Percentiles rank a stretch among this genome's conserved stretches.
phyloP scores from a whole-genome alignment of 352 stramenopile species.

The Phytophthora sp. region DNA sequence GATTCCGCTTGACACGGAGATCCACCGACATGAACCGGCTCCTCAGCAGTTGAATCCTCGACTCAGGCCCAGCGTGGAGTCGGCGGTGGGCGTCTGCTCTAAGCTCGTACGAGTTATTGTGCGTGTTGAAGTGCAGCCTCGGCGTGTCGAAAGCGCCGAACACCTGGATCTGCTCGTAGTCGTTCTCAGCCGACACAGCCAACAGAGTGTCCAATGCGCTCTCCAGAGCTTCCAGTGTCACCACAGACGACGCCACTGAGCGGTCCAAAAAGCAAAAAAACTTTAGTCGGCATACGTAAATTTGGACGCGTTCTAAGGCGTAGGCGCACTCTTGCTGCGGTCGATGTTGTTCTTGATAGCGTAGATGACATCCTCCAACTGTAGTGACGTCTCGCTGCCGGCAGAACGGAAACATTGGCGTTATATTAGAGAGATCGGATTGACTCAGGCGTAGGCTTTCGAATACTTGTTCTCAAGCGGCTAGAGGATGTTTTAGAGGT shows the following conservation, averaged over 20 bases:
- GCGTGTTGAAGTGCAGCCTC: constrained; percentile 59
- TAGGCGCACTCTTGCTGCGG: constrained; percentile 78
- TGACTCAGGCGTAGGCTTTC: background rate
- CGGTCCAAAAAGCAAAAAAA: constrained; percentile 2
- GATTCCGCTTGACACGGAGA: constrained; percentile 81
- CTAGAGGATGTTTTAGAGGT: constrained; percentile 5
- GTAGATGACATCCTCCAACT: constrained; percentile 85
- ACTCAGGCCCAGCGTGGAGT: constrained; percentile 65
- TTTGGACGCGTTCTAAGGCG: background rate
- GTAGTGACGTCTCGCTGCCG: constrained; percentile 68
- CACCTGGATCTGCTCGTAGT: constrained; percentile 84
- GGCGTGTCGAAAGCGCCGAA: constrained; percentile 84
- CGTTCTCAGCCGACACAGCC: constrained; percentile 78
- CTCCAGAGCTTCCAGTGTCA: constrained; percentile 83
- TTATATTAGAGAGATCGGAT: constrained; percentile 8
- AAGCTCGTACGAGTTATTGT: constrained; percentile 83
- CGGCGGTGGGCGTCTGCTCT: constrained; percentile 54
- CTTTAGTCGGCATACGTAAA: background rate
- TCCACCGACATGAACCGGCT: constrained; percentile 75
- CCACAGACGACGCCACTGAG: constrained; percentile 81
- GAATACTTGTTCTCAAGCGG: background rate
- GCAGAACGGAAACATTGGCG: constrained; percentile 1
- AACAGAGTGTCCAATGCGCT: constrained; percentile 84
- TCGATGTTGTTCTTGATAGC: constrained; percentile 92
- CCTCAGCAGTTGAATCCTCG: constrained; percentile 69